Base-by-base conservation (phyloP, 2,329 filamentous ascomycete genomes). In the Coniochaeta sp. region DNA sequence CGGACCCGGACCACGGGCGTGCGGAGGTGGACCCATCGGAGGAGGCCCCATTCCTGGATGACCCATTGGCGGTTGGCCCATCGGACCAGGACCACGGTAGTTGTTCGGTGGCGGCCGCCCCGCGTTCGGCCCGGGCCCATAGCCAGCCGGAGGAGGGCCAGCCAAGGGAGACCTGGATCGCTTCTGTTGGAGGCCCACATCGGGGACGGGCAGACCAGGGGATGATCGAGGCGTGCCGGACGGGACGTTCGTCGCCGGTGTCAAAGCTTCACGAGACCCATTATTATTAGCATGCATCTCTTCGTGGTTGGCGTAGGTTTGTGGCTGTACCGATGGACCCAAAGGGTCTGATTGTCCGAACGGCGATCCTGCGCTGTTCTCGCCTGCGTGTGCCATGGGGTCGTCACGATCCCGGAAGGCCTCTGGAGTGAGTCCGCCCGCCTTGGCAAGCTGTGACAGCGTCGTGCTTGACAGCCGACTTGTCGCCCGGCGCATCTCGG, bases 401-500 rank as follows among this genome's bases (percentile, higher is more conserved):
- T 52, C 47, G 22, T 52, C 34, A 32, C 22, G 30, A 17, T 73
- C 71, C 42, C 69, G 66, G 60, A 68, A 67, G 57, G 68, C 69
- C 44, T 74, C 70, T 9, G 70, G 69, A 55, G 76, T 70, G 56
- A 84, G 72, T 24, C 82, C 83, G 59, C 84, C 85, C 54, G 89
- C 89, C 65, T 88, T 89, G 34, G 85, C 86, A 70, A 98, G 80
- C 70, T 97, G 91, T 52, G 87, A 82, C 54, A 97, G 79, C 0
- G 93, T 98, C 1, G 86, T 87, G 65, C 81, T 84, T 28, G 95
- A 96, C 71, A 98, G 87, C 24, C 91, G 88, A 66, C 89, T 92
- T 66, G 91, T 95, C 58, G 90, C 91, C 64, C 87, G 87, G 63
- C 90, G 88, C 67, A 93, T 79, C 69, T 95, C 90, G 16, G 89